Conservation (phyloP, 208 protist species). For the Crithidia brevicula region DNA sequence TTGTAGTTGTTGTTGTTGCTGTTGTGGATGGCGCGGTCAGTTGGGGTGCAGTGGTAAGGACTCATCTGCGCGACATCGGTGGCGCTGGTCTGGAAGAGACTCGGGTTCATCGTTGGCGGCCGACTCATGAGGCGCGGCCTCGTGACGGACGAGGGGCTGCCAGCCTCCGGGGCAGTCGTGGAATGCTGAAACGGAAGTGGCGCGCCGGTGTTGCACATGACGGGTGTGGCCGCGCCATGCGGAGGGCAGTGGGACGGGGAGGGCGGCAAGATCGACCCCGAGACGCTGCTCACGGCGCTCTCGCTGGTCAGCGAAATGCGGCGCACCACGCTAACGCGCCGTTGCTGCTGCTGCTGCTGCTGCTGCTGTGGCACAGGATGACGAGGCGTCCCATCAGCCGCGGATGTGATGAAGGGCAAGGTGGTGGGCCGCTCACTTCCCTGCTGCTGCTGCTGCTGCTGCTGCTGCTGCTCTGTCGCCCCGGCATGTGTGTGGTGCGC, state of each 20-base stretch:
- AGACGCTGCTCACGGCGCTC: too few relatives aligned
- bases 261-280: too few relatives aligned
- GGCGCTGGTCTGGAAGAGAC: not conserved
- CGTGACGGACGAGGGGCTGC: not conserved
- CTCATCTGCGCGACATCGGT: not conserved
- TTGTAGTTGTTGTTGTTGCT: not conserved
- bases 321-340: not conserved
- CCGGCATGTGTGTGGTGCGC: too few relatives aligned
- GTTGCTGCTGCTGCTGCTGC: constrained; percentile 2
- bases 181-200: too few relatives aligned
- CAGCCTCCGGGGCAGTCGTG: not conserved
- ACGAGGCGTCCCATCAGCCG: not conserved
- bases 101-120: constrained; percentile 16
- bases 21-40: not conserved
- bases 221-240: too few relatives aligned
- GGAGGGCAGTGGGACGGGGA: too few relatives aligned
- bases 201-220: too few relatives aligned
- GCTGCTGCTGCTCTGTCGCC: not conserved
- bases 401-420: not conserved
- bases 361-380: not conserved
- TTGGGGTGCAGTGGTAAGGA: not conserved
- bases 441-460: not conserved
- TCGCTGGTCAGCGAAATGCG: too few relatives aligned
- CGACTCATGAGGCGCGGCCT: not conserved
- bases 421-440: not conserved